Evolutionary conservation across 805 yeast species (phyloP).

Genomic region (Huiozyma naganishii): DNA sequence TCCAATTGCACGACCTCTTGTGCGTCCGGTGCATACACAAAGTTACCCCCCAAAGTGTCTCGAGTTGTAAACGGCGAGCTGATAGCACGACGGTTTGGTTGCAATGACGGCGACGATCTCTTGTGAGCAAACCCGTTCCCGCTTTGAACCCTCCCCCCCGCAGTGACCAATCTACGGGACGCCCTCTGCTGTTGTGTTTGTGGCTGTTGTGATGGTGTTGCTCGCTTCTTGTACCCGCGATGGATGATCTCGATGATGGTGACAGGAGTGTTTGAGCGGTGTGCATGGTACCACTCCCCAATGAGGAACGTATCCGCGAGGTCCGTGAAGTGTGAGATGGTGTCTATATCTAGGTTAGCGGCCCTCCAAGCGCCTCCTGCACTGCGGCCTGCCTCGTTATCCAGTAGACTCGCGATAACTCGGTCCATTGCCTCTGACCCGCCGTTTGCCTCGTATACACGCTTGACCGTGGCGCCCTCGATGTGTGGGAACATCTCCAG

Average conservation of each 20-base stretch:
- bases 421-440: too few species aligned
- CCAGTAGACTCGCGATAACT: neutral
- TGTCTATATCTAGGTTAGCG: conserved; percentile 4
- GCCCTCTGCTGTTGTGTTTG: neutral
- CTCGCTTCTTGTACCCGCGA: neutral
- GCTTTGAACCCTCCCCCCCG: conserved; percentile 1
- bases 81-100: neutral
- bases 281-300: neutral
- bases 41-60: neutral
- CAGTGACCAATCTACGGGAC: conserved; percentile 2
- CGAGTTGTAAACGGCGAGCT: neutral
- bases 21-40: conserved; percentile 2
- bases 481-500: conserved; percentile 38
- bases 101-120: neutral
- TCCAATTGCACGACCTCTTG: conserved; percentile 28
- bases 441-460: neutral
- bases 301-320: neutral
- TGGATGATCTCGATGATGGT: neutral
- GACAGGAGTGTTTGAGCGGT: neutral
- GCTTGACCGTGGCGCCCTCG: conserved; percentile 23
- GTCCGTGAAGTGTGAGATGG: conserved; percentile 6
- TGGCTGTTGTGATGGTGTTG: neutral
- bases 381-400: neutral
- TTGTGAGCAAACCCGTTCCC: conserved; percentile 1
- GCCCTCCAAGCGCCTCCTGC: neutral